Conservation (phyloP, 129 eudicot genomes). For the Pseudognaphalium luteoalbum region DNA sequence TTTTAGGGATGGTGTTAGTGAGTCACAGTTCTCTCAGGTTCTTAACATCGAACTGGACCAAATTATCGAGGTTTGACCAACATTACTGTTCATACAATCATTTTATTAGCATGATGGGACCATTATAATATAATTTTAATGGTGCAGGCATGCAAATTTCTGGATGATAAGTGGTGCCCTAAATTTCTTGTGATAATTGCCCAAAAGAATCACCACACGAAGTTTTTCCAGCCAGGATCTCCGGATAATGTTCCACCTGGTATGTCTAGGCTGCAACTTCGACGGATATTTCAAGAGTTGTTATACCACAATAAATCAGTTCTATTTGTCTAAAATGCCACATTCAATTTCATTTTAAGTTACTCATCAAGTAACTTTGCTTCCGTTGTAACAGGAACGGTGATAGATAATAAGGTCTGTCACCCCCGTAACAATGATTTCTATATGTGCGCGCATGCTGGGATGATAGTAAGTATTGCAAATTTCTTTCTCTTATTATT, state of each 20-base stretch:
- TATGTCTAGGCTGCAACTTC: slow-evolving; percentile 11
- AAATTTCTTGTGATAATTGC: slow-evolving; percentile 73
- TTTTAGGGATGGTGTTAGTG: slow-evolving; percentile 83
- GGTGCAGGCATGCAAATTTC: slow-evolving; percentile 67
- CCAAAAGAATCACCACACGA: slow-evolving; percentile 81
- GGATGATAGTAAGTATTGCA: slow-evolving; percentile 61
- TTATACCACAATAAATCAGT: not conserved
- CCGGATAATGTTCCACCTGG: slow-evolving; percentile 88
- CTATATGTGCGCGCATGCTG: slow-evolving; percentile 71
- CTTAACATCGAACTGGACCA: slow-evolving; percentile 73
- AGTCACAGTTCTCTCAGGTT: slow-evolving; percentile 78
- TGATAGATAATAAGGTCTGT: slow-evolving; percentile 69
- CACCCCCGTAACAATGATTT: slow-evolving; percentile 73
- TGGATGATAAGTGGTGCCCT: slow-evolving; percentile 76
- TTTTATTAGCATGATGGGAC: not conserved
- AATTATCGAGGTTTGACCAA: slow-evolving; percentile 56
- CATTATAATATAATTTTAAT: not conserved
- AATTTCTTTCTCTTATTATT: not conserved
- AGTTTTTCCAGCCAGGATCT: slow-evolving; percentile 63
- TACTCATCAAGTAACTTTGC: not conserved
- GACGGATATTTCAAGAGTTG: not conserved
- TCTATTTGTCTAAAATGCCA: not conserved
- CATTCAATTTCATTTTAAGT: not conserved
- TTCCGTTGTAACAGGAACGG: slow-evolving; percentile 50
- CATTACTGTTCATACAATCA: not conserved